A percentile compares a stretch with the other conserved stretches of the same genome.
These are phyloP conservation scores for Viridothelium virens DNA, from an alignment of 495 filamentous ascomycete genomes.

Conservation along the genomic window DNA sequence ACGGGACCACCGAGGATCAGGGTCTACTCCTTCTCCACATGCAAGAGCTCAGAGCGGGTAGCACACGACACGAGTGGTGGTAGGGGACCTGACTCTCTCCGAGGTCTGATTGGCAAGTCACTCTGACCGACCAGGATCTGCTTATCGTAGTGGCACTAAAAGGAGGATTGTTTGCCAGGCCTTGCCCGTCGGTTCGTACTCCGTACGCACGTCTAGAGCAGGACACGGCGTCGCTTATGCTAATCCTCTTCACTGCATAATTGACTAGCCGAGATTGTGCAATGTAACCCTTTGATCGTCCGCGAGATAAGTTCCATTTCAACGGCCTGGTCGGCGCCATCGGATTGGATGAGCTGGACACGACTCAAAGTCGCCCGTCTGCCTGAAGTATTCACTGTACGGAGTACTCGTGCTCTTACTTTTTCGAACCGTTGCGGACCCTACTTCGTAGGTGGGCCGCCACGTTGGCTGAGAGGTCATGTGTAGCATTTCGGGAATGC, in stretches of 20 bases:
- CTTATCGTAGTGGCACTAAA: not conserved
- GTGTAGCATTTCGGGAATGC: not conserved
- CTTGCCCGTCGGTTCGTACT: not conserved
- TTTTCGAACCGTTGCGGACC: not conserved
- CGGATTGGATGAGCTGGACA: not conserved
- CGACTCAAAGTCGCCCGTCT: not conserved
- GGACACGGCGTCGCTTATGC: not conserved
- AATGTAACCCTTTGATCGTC: conserved; percentile 12
- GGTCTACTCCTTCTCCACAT: conserved; percentile 4
- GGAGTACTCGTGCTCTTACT: too few species aligned
- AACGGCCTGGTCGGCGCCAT: not conserved
- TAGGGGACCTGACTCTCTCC: not conserved
- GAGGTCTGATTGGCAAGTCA: not conserved
- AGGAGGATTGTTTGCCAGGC: not conserved
- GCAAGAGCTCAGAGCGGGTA: not conserved
- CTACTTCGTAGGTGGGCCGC: too few species aligned
- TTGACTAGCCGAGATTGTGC: conserved; percentile 4
- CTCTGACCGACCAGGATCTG: not conserved
- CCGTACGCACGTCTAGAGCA: not conserved
- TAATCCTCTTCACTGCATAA: not conserved
- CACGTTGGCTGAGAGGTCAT: not conserved
- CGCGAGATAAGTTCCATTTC: conserved; percentile 1
- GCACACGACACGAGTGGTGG: not conserved
- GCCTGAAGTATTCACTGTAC: too few species aligned
- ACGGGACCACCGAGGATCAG: not conserved